Percentiles rank a stretch among this genome's conserved stretches.
These are phyloP conservation scores for Lathyrus tuberosus DNA, from an alignment of 306 rosid species.

Conservation along the genomic window DNA sequence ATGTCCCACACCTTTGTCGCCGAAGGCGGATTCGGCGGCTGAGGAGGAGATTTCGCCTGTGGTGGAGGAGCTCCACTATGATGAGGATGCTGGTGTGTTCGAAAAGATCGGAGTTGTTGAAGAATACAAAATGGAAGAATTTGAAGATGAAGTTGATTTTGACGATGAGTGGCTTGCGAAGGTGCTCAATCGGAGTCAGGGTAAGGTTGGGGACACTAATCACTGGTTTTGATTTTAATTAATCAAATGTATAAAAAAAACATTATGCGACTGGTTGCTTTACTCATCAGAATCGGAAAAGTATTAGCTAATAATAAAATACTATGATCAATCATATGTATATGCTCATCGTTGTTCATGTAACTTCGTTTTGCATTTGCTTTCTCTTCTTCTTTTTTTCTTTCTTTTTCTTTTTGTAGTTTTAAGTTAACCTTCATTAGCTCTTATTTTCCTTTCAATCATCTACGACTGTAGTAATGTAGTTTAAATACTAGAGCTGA, in stretches of 20 bases:
- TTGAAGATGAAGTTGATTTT: not conserved
- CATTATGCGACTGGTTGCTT: not conserved
- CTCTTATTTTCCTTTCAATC: too few species aligned
- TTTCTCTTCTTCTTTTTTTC: too few species aligned
- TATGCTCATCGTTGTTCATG: too few species aligned
- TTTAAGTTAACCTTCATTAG: too few species aligned
- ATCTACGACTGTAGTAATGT: too few species aligned
- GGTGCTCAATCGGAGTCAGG: constrained; percentile 39
- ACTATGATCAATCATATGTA: not conserved
- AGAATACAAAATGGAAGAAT: not conserved
- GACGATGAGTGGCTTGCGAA: constrained; percentile 44
- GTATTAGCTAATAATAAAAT: not conserved
- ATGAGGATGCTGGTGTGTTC: not conserved
- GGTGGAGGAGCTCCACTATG: not conserved
- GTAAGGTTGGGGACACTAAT: constrained; percentile 19
- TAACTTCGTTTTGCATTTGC: too few species aligned
- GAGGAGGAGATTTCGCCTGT: not conserved
- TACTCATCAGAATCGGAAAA: not conserved
- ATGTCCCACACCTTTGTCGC: not conserved
- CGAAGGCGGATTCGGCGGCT: not conserved
- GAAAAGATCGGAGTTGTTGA: not conserved
- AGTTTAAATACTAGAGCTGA: too few species aligned
- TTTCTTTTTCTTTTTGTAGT: too few species aligned
- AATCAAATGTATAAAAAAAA: not conserved
- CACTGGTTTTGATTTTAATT: constrained; percentile 32